These are phyloP conservation scores for Pontederia crassipes DNA, from an alignment of 176 grass and related monocot species.

Conservation along the genomic window DNA sequence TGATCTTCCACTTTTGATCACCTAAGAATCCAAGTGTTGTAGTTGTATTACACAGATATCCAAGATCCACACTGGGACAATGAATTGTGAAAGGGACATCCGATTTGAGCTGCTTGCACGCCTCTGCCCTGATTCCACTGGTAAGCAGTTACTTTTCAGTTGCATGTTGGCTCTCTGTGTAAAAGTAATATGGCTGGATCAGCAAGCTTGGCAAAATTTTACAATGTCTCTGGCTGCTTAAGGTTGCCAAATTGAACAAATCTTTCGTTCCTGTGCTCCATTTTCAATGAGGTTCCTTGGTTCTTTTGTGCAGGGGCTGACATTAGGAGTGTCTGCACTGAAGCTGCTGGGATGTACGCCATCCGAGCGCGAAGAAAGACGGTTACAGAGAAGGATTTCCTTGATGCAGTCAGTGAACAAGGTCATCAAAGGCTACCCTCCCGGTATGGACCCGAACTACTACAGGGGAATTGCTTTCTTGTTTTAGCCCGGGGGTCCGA, in stretches of 20 bases:
- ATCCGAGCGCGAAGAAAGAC: conserved; percentile 24
- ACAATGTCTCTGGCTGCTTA: too few species aligned
- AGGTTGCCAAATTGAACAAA: too few species aligned
- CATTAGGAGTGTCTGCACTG: conserved; percentile 30
- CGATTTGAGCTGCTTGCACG: conserved; percentile 79
- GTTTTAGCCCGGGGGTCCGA: too few species aligned
- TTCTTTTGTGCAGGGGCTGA: conserved; percentile 12
- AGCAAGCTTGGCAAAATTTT: too few species aligned
- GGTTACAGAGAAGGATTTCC: conserved; percentile 25
- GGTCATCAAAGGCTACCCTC: conserved; percentile 24
- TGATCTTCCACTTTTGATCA: background rate
- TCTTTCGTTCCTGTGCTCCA: background rate
- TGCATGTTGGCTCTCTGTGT: background rate
- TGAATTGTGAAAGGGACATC: conserved; percentile 87
- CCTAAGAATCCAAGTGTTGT: background rate
- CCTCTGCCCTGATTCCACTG: conserved; percentile 88
- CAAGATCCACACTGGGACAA: conserved; percentile 84
- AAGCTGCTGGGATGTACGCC: conserved; percentile 34
- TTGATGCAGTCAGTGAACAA: conserved; percentile 26
- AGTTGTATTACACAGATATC: conserved; percentile 55
- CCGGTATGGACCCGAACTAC: too few species aligned
- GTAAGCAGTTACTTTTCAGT: conserved; percentile 12
- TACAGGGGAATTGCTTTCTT: too few species aligned
- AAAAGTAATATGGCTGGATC: too few species aligned
- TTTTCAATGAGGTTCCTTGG: background rate